Evolutionary conservation across 106 monocot genomes (phyloP).

Genomic region (Cymbidium sinense): DNA sequence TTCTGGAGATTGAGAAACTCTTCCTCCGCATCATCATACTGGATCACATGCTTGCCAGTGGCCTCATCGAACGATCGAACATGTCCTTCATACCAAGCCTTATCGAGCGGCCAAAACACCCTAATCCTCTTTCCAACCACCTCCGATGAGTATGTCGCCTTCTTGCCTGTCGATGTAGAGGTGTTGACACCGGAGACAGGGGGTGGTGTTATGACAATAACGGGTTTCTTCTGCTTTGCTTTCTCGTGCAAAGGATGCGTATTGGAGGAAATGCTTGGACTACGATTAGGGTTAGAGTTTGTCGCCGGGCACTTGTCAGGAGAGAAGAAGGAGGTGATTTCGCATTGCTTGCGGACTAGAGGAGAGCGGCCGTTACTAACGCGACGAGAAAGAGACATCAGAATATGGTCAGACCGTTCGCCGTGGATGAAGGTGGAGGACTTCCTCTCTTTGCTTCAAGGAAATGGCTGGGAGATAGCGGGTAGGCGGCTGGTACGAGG

Average conservation of each 20-base stretch:
- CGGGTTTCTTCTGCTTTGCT: slow-evolving; percentile 26
- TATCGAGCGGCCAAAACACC: slow-evolving; percentile 79
- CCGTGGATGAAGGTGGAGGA: background rate
- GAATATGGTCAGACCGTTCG: background rate
- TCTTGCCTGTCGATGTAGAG: slow-evolving; percentile 10
- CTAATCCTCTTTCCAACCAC: slow-evolving; percentile 52
- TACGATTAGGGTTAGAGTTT: background rate
- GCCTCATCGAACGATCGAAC: slow-evolving; percentile 41
- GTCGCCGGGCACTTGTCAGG: slow-evolving; percentile 20
- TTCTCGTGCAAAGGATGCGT: slow-evolving; percentile 16
- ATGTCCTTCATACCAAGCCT: slow-evolving; percentile 61
- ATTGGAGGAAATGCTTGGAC: slow-evolving; percentile 1
- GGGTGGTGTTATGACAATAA: slow-evolving; percentile 20
- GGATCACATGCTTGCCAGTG: slow-evolving; percentile 45
- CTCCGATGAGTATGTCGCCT: slow-evolving; percentile 15
- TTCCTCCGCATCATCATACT: slow-evolving; percentile 75
- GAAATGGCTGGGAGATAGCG: background rate
- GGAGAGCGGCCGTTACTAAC: slow-evolving; percentile 82
- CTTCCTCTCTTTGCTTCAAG: background rate
- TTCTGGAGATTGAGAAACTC: slow-evolving; percentile 51
- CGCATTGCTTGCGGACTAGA: slow-evolving; percentile 73
- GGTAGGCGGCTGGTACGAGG: background rate
- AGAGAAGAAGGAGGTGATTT: slow-evolving; percentile 91
- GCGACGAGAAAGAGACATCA: slow-evolving; percentile 40
- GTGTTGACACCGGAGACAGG: slow-evolving; percentile 11